Conservation (phyloP, 805 yeast genomes). For the Cyberlindnera americana region DNA sequence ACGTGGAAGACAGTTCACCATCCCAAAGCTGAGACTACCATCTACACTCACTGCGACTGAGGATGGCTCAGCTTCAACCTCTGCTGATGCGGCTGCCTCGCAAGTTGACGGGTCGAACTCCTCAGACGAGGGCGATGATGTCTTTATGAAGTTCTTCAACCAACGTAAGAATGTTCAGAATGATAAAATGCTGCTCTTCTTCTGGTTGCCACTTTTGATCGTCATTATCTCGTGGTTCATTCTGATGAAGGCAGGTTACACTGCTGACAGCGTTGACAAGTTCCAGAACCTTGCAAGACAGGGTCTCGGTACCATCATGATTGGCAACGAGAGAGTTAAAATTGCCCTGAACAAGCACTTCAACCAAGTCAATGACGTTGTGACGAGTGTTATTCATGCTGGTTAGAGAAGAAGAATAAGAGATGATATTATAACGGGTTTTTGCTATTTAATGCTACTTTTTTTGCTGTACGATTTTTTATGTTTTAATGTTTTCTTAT, state of each 20-base stretch:
- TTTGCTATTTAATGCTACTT: no score
- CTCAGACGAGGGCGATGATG: slow-evolving; percentile 29
- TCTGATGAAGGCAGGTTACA: slow-evolving; percentile 33
- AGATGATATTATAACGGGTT: not conserved
- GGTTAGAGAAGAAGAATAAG: no score
- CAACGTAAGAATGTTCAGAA: slow-evolving; percentile 49
- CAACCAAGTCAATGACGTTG: slow-evolving; percentile 40
- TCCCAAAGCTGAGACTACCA: slow-evolving; percentile 19
- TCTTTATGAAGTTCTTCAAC: slow-evolving; percentile 36
- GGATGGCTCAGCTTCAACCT: slow-evolving; percentile 7
- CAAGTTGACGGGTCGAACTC: slow-evolving; percentile 2
- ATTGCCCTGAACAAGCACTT: slow-evolving; percentile 37
- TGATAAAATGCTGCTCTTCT: slow-evolving; percentile 81
- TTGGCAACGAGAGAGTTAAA: slow-evolving; percentile 50
- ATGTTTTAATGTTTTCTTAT: no score
- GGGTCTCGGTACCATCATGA: slow-evolving; percentile 43
- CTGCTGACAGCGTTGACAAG: slow-evolving; percentile 32
- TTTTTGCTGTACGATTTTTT: not conserved
- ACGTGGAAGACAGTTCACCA: slow-evolving; percentile 13
- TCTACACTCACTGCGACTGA: slow-evolving; percentile 10
- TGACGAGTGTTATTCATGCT: slow-evolving; percentile 30
- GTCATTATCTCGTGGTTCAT: slow-evolving; percentile 48
- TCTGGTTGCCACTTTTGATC: slow-evolving; percentile 82
- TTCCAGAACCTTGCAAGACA: slow-evolving; percentile 40
- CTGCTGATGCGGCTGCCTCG: not conserved